Base-by-base conservation (phyloP, 331 rosid species). In the Malus hybrid region DNA sequence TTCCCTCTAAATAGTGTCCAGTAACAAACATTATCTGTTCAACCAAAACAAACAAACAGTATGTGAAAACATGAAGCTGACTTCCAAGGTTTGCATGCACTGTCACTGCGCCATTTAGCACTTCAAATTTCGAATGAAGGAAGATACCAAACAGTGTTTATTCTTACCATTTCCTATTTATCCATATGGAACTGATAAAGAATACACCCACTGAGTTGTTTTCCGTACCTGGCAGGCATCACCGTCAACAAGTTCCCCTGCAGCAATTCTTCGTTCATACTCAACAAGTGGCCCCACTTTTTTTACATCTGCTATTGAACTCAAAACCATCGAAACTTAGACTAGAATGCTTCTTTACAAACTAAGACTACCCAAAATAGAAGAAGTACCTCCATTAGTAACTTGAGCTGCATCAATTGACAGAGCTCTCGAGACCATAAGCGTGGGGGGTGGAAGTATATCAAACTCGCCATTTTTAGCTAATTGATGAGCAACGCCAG, bases 221-320 rank as follows among this genome's bases (percentile, higher is more conserved):
- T 7, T 8, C n/a, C 72, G 22, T 79, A 95, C 99, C 99, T 95
- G 99, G 78, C 82, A 89, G 65, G 75, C 79, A 83, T 95, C 99
- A 12, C 99, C 99, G 44, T 92, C 97, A 73, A 80, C 87, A 69
- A 95, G 96, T 71, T 90, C 97, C 22, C 97, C 97, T 1, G 62
- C 74, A 10, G 89, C 85, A 84, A 88, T 92, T 86, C 96, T 84
- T 75, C 97, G 84, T 85, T 89, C 97, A 76, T 95, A 95, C 85
- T 95, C 99, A 66, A 95, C 90, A 75, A 95, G 96, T 54, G 99
- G 99, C 67, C 99, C 99, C 13, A 80, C 89, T 73, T 77, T 74
- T 63, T 64, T 84, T 63, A 63, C 72, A 67, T 85, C 96, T 87
- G 89, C 42, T 77, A 67, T 55, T 54, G 72, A 79, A 67, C 67